Evolutionary conservation across 768 basidiomycete genomes (phyloP).

Genomic region (Trametes cinnabarina): DNA sequence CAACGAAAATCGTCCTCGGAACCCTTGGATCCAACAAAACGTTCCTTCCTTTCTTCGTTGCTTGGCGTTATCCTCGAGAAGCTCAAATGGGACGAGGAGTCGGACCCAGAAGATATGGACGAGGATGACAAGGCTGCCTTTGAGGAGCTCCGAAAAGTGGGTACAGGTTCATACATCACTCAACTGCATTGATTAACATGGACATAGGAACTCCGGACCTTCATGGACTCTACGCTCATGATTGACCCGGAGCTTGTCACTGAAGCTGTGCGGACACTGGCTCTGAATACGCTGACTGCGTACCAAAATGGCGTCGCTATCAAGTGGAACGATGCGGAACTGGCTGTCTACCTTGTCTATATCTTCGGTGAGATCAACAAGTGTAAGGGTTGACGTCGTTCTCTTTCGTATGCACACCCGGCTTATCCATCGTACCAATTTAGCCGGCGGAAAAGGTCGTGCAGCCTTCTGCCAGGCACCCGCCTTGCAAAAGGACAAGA

Average conservation of each 20-base stretch:
- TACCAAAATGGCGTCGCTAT: slow-evolving; percentile 62
- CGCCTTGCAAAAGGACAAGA: slow-evolving; percentile 60
- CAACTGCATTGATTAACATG: background rate
- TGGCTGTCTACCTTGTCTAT: slow-evolving; percentile 90
- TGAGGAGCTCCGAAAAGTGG: slow-evolving; percentile 80
- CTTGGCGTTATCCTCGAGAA: slow-evolving; percentile 80
- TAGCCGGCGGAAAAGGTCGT: slow-evolving; percentile 76
- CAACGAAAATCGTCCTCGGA: slow-evolving; percentile 56
- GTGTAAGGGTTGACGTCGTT: slow-evolving; percentile 46
- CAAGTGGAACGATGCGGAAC: slow-evolving; percentile 91
- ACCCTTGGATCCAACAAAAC: slow-evolving; percentile 62
- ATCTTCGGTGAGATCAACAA: slow-evolving; percentile 93
- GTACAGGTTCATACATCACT: slow-evolving; percentile 12
- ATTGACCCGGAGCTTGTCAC: slow-evolving; percentile 88
- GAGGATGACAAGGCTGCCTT: slow-evolving; percentile 86
- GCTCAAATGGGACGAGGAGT: slow-evolving; percentile 86
- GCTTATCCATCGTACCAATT: background rate
- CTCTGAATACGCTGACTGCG: slow-evolving; percentile 70
- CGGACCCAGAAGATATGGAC: slow-evolving; percentile 78
- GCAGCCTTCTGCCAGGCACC: slow-evolving; percentile 84
- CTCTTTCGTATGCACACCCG: too few species aligned
- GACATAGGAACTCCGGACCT: slow-evolving; percentile 73
- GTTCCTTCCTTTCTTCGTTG: slow-evolving; percentile 74
- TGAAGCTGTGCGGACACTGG: slow-evolving; percentile 67
- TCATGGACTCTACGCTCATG: slow-evolving; percentile 82